Base-by-base conservation (phyloP, 441 rosid species). In the Flueggea neowawraea region DNA sequence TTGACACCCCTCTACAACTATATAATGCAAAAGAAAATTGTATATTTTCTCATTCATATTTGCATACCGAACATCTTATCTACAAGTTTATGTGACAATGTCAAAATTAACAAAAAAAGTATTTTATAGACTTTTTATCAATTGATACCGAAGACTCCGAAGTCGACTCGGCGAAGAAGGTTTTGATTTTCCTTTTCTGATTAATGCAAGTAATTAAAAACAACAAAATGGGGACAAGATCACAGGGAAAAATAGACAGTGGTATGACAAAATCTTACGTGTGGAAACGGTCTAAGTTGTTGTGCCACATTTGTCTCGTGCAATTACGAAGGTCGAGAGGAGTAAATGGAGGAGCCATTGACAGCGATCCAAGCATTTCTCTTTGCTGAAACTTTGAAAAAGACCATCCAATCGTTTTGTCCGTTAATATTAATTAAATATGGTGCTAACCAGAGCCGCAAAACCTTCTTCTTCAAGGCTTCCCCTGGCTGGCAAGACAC, bases 231-330 rank as follows among this genome's bases (percentile, higher is more conserved):
- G 67, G 54, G 67, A 75, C 56, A 75, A 52, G 57, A 39, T 53
- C 60, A 61, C 39, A 3, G 54, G 45, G 45, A 4, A 47, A 47
- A 47, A 47, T 9, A 10, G n/a, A 10, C 62, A 16, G 12, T 60
- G 31, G 31, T 48, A 36, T 53, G 49, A 16, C 59, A 72, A 71
- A 64, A 66, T 62, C 65, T 59, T 69, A 57, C 63, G 77, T 69
- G 75, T 50, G 39, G 13, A 45, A 57, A 55, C 16, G 59, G 49
- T 47, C 52, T 68, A 56, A 48, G 69, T 69, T 70, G 73, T 68
- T 61, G 76, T 68, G 53, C 62, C 60, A 14, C 62, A 55, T 66
- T 68, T 68, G 77, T 73, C 62, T 66, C 68, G 58, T 66, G 77
- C 58, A 62, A 73, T 73, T 49, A 73, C 64, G 73, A 68, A 48